Evolutionary conservation across 1,284 basidiomycete species (phyloP).

Genomic region (Lentinula novae-zelandiae): DNA sequence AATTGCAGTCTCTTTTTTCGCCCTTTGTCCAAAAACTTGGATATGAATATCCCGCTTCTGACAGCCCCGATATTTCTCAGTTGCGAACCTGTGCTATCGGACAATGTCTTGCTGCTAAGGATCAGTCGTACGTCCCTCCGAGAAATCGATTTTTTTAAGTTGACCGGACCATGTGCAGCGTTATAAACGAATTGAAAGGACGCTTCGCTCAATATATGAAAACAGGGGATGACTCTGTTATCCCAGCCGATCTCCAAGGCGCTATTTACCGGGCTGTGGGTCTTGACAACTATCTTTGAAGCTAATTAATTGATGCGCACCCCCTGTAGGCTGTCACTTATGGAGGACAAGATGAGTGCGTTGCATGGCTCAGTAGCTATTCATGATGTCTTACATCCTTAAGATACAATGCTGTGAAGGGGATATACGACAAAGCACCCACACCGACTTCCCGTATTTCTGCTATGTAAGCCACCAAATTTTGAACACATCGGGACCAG

Average conservation of each 20-base stretch:
- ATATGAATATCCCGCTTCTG: conserved; percentile 70
- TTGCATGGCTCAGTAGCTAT: neutral
- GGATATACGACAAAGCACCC: conserved; percentile 68
- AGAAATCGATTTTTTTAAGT: neutral
- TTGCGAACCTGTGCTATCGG: conserved; percentile 78
- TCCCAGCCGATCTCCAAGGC: conserved; percentile 74
- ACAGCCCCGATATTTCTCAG: conserved; percentile 72
- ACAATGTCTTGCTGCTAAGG: conserved; percentile 61
- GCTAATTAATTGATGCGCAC: neutral
- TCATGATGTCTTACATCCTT: neutral
- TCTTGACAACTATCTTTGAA: conserved; percentile 10
- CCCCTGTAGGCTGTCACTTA: conserved; percentile 59
- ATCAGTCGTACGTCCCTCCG: conserved; percentile 41
- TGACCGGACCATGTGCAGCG: conserved; percentile 36
- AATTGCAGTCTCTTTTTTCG: conserved; percentile 60
- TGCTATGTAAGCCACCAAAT: conserved; percentile 48
- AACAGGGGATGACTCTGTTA: conserved; percentile 74
- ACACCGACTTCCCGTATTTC: conserved; percentile 70
- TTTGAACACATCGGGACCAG: conserved; percentile 20
- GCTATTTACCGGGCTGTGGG: conserved; percentile 23
- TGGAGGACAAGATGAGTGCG: conserved; percentile 73
- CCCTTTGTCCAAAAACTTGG: conserved; percentile 82
- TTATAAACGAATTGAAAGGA: conserved; percentile 68
- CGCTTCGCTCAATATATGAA: conserved; percentile 76
- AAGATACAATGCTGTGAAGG: conserved; percentile 59